Evolutionary conservation across 257 asterid species (phyloP).

Genomic region (Lycium ferocissimum): DNA sequence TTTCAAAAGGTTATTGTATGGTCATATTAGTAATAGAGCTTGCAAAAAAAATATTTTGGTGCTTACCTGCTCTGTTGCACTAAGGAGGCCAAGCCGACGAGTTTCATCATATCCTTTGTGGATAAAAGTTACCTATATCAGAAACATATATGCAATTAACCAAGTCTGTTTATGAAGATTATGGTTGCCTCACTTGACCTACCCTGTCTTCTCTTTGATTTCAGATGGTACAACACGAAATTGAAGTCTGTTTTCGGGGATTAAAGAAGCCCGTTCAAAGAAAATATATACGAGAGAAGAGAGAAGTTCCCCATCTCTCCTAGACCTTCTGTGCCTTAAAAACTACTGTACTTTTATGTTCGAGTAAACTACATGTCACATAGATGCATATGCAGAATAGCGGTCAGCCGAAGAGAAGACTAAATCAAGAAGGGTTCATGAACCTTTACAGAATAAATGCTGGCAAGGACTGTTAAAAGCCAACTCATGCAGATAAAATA

Average conservation of each 20-base stretch:
- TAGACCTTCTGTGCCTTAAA: not conserved
- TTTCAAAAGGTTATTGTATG: constrained; percentile 22
- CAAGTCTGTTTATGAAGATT: constrained; percentile 16
- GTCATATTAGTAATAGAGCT: not conserved
- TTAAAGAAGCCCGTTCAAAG: not conserved
- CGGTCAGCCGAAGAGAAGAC: constrained; percentile 3
- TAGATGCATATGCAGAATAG: constrained; percentile 1
- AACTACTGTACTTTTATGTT: not conserved
- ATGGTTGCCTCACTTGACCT: not conserved
- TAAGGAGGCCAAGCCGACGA: constrained; percentile 93
- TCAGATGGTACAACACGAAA: not conserved
- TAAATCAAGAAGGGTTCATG: not conserved
- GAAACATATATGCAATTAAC: constrained; percentile 32
- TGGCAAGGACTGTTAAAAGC: too few relatives aligned
- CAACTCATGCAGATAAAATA: too few relatives aligned
- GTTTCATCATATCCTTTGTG: constrained; percentile 99
- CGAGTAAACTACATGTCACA: not conserved
- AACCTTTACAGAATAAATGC: not conserved
- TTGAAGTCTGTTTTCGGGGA: not conserved
- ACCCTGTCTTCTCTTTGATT: constrained; percentile 12
- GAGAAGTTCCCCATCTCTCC: not conserved
- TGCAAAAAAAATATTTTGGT: constrained; percentile 26
- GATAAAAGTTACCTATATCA: constrained; percentile 81
- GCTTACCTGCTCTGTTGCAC: constrained; percentile 87
- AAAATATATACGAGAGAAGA: not conserved